Percentiles rank a stretch among this genome's conserved stretches.
Conservation (phyloP, 176 grass and related monocot genomes). For the Olyra latifolia region DNA sequence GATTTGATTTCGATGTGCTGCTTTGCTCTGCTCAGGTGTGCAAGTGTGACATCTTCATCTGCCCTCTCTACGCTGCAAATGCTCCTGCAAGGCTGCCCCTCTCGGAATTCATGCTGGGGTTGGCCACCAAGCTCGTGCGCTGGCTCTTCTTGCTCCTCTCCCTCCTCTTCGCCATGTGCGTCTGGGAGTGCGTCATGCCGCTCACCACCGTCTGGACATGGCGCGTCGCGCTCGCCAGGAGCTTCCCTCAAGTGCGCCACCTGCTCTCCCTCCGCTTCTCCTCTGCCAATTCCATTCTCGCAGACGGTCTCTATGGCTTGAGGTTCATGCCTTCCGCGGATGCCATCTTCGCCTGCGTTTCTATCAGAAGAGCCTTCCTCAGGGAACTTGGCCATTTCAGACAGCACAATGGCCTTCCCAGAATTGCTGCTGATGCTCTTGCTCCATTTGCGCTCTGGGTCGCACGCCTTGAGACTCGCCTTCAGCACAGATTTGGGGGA, state of each 20-base stretch:
- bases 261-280: slow-evolving; percentile 22
- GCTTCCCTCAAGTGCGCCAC: slow-evolving; percentile 15
- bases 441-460: slow-evolving; percentile 21
- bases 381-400: slow-evolving; percentile 28
- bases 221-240: slow-evolving; percentile 20
- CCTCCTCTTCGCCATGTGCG: slow-evolving; percentile 11
- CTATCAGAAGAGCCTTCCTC: slow-evolving; percentile 44
- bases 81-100: slow-evolving; percentile 32
- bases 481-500: slow-evolving; percentile 5
- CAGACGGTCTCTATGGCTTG: not conserved
- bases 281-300: not conserved
- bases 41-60: slow-evolving; percentile 28
- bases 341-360: slow-evolving; percentile 26
- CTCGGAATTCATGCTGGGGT: slow-evolving; percentile 18
- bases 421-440: slow-evolving; percentile 22
- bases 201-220: slow-evolving; percentile 38
- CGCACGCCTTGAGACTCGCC: slow-evolving; percentile 22
- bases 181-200: slow-evolving; percentile 39
- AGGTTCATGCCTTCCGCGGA: slow-evolving; percentile 40
- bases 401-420: not conserved
- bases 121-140: slow-evolving; percentile 6
- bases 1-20: too few relatives aligned
- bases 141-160: slow-evolving; percentile 29
- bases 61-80: slow-evolving; percentile 33
- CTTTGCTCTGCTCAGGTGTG: slow-evolving; percentile 19